Conservation (phyloP, 495 filamentous ascomycete species). For the Lepidopterella palustris region DNA sequence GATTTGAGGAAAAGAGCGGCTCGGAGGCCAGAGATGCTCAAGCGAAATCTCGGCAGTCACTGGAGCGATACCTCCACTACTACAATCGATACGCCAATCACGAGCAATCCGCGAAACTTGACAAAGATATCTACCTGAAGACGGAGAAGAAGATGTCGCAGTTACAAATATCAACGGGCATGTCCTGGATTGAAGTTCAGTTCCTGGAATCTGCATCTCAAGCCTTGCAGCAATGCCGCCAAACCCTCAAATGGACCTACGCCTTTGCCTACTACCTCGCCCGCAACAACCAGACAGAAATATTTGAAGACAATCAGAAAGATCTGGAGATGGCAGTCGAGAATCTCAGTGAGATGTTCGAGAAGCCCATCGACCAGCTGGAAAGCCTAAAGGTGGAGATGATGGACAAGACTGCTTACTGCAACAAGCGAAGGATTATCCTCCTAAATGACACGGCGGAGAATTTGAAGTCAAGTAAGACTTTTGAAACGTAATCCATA, state of each 20-base stretch:
- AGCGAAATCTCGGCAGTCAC: slow-evolving; percentile 76
- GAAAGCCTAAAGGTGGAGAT: slow-evolving; percentile 88
- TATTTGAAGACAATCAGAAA: slow-evolving; percentile 98
- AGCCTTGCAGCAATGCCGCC: slow-evolving; percentile 88
- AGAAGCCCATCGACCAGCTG: slow-evolving; percentile 82
- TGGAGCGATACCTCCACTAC: slow-evolving; percentile 95
- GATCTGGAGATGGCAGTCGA: slow-evolving; percentile 96
- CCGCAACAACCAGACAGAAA: slow-evolving; percentile 90
- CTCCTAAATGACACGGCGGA: slow-evolving; percentile 85
- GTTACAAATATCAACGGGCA: slow-evolving; percentile 82
- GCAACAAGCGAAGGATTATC: slow-evolving; percentile 85
- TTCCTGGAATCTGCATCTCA: slow-evolving; percentile 90
- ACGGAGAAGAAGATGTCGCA: slow-evolving; percentile 99
- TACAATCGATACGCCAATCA: slow-evolving; percentile 99
- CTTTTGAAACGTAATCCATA: background rate
- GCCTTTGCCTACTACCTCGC: slow-evolving; percentile 96
- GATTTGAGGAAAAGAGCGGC: slow-evolving; percentile 93
- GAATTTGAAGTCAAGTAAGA: slow-evolving; percentile 78
- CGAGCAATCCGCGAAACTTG: slow-evolving; percentile 93
- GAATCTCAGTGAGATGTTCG: slow-evolving; percentile 92
- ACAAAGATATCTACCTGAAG: slow-evolving; percentile 92
- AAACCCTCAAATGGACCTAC: slow-evolving; percentile 98
- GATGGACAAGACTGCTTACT: slow-evolving; percentile 95
- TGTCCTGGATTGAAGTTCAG: slow-evolving; percentile 99
- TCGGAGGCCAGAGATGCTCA: slow-evolving; percentile 83